Evolutionary conservation across 257 asterid species (phyloP).

Genomic region (Solanum chiquidenum): DNA sequence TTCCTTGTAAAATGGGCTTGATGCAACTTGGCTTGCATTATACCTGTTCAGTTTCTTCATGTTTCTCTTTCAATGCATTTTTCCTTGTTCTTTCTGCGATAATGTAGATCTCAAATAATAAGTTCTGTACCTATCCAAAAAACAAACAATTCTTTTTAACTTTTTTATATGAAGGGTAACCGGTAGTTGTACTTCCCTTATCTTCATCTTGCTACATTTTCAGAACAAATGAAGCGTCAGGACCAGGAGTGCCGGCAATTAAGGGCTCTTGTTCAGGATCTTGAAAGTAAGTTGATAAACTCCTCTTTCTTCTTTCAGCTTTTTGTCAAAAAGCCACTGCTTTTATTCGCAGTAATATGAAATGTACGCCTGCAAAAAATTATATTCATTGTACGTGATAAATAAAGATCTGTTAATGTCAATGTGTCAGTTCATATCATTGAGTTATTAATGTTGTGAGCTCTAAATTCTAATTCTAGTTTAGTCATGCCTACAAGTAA

Average conservation of each 20-base stretch:
- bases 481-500: neutral
- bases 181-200: neutral
- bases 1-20: neutral
- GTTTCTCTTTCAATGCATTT: neutral
- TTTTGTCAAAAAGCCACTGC: neutral
- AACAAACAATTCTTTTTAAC: neutral
- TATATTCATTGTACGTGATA: neutral
- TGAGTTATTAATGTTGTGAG: neutral
- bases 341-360: neutral
- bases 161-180: neutral
- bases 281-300: constrained; percentile 50
- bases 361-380: neutral
- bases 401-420: neutral
- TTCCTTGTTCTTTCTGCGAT: neutral
- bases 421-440: neutral
- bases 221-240: constrained; percentile 68
- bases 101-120: neutral
- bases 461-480: neutral
- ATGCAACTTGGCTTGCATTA: neutral
- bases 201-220: constrained; percentile 17
- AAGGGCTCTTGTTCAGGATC: constrained; percentile 81
- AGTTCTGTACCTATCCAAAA: neutral
- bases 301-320: constrained; percentile 8
- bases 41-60: neutral
- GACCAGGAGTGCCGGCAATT: constrained; percentile 66